Percentiles rank a stretch among this genome's conserved stretches.
phyloP scores from a whole-genome alignment of 345 rosid species.

The Boechera retrofracta region DNA sequence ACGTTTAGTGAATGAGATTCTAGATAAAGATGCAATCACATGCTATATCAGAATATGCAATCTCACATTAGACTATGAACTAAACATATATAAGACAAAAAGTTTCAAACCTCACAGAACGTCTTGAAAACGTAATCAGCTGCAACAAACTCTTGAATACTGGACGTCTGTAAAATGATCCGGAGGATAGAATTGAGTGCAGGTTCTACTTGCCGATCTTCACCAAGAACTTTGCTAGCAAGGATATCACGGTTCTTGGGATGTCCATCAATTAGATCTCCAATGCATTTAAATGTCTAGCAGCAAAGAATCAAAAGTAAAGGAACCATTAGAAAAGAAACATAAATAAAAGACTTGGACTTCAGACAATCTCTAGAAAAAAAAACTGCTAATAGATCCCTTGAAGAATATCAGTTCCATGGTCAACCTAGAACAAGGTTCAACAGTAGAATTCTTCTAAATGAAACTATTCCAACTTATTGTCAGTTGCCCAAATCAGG shows the following conservation, averaged over 20 bases:
- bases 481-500: neutral
- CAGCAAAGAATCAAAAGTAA: slow-evolving; percentile 39
- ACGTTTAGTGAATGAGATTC: slow-evolving; percentile 26
- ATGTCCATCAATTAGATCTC: slow-evolving; percentile 77
- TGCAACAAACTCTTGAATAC: slow-evolving; percentile 85
- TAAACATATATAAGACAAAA: slow-evolving; percentile 30
- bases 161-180: slow-evolving; percentile 83
- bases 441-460: slow-evolving; percentile 3
- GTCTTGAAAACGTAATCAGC: slow-evolving; percentile 89
- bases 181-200: slow-evolving; percentile 93
- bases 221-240: slow-evolving; percentile 92
- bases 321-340: slow-evolving; percentile 7
- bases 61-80: slow-evolving; percentile 5
- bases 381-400: neutral
- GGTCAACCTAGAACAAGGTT: slow-evolving; percentile 33
- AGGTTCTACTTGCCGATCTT: slow-evolving; percentile 86
- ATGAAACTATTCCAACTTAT: neutral
- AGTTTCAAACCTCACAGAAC: slow-evolving; percentile 81
- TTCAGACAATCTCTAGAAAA: slow-evolving; percentile 24
- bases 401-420: slow-evolving; percentile 7
- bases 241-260: slow-evolving; percentile 80
- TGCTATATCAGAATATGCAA: slow-evolving; percentile 17
- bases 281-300: slow-evolving; percentile 87
- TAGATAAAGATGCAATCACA: slow-evolving; percentile 32
- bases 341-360: neutral